A percentile compares a stretch with the other conserved stretches of the same genome.
These are phyloP conservation scores for Corynespora cassiicola DNA, from an alignment of 2,329 filamentous ascomycete genomes.

Conservation along the genomic window DNA sequence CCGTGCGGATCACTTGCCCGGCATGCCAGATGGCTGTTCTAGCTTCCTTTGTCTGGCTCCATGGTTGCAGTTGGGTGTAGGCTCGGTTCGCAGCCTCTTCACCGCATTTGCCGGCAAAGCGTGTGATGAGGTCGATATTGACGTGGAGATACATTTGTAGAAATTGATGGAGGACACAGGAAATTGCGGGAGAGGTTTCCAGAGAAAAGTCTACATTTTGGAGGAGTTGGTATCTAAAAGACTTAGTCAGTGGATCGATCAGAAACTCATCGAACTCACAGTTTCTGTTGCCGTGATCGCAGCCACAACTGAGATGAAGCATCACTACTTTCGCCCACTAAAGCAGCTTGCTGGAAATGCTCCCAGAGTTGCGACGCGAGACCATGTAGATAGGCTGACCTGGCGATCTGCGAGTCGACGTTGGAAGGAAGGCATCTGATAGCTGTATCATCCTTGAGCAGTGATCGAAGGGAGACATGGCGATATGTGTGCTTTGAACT, in stretches of 20 bases:
- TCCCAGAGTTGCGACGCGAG: constrained; percentile 27
- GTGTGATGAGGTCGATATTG: constrained; percentile 67
- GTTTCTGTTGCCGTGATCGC: constrained; percentile 19
- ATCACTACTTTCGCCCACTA: constrained; percentile 19
- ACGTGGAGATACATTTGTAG: constrained; percentile 69
- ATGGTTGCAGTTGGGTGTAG: constrained; percentile 64
- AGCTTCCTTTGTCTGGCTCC: constrained; percentile 45
- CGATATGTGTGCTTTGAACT: constrained; percentile 10
- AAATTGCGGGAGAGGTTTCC: constrained; percentile 11
- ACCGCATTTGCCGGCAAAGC: constrained; percentile 70
- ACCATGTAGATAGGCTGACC: constrained; percentile 21
- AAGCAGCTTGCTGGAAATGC: constrained; percentile 17
- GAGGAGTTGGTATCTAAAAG: constrained; percentile 55
- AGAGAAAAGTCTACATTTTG: constrained; percentile 54
- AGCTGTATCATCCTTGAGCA: constrained; percentile 50
- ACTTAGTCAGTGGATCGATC: constrained; percentile 59
- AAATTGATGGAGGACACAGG: constrained; percentile 52
- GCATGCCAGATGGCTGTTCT: constrained; percentile 24
- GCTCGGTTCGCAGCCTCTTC: constrained; percentile 67
- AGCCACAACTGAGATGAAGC: constrained; percentile 26
- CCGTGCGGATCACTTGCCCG: constrained; percentile 22
- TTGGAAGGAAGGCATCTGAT: constrained; percentile 57
- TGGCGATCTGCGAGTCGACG: constrained; percentile 52
- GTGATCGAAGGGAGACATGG: constrained; percentile 11
- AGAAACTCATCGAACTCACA: constrained; percentile 7